These are phyloP conservation scores for Yamadazyma nakazawae DNA, from an alignment of 805 yeast species.

Conservation along the genomic window DNA sequence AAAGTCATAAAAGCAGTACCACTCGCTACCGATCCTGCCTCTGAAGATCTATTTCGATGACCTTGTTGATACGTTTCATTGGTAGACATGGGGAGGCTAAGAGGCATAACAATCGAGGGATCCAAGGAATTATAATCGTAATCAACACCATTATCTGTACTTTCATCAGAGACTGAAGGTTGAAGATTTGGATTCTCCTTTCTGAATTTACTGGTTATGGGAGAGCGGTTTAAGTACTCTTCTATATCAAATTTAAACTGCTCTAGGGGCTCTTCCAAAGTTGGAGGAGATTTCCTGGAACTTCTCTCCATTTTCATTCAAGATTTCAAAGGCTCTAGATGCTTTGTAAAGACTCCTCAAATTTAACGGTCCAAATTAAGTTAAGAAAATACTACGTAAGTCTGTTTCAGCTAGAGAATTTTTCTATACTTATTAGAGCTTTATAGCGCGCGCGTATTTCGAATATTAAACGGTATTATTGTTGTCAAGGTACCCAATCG, in stretches of 20 bases:
- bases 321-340: background rate
- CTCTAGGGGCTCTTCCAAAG: background rate
- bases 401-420: background rate
- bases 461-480: background rate
- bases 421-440: background rate
- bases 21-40: background rate
- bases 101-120: conserved; percentile 11
- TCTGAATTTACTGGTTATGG: conserved; percentile 21
- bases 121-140: conserved; percentile 11
- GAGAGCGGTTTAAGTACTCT: conserved; percentile 20
- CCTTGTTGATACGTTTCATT: background rate
- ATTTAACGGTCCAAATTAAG: background rate
- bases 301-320: conserved; percentile 1
- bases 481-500: too few species aligned
- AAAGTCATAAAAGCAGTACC: conserved; percentile 6
- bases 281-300: conserved; percentile 13
- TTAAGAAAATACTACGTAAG: background rate
- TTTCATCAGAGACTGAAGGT: conserved; percentile 12
- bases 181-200: conserved; percentile 27
- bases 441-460: background rate
- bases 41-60: too few species aligned
- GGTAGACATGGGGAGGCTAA: conserved; percentile 12
- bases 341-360: background rate
- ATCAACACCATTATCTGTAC: conserved; percentile 2
- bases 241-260: conserved; percentile 14